Base-by-base conservation (phyloP, 257 asterid genomes). In the Eucommia ulmoides region DNA sequence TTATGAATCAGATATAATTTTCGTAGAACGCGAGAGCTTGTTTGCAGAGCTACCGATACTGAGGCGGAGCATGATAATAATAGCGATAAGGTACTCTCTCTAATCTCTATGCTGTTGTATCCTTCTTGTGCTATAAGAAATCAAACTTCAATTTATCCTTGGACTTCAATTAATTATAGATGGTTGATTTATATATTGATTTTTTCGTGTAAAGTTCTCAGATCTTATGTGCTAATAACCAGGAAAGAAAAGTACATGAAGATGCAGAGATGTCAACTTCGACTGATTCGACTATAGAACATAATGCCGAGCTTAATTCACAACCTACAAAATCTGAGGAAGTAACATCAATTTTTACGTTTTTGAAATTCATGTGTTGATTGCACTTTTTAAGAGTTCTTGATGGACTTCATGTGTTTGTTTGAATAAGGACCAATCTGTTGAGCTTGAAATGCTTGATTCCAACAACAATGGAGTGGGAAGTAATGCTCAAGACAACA, bases 11-110 rank as follows among this genome's bases (percentile, higher is more conserved):
- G 74, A 19, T 33, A 46, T 24, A 56, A 11, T 19, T 49, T 60
- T 58, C 63, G 83, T 68, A 57, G 78, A 52, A 67, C 69, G 63
- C 46, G 64, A 50, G 65, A 62, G 53, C 29, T 70, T 25, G 49
- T 69, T 56, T 71, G 91, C 74, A 77, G 75, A 69, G 53, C 50
- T 66, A 66, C 79, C 22, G 86, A 65, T 59, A 57, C 83, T 23
- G 87, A 76, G 41, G 49, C 41, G 12, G 92, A 79, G 44, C 78
- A 83, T 2, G 93, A 77, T 66, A 68, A 72, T 63, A 59, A 76
- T 51, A 66, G 69, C 26, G 85, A 73, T 12, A 72, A 76, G 84
- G 98, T 80, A 74, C 22, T 23, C 51, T 20, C 11, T 48, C 20
- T 24, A 6, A 42, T 42, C 1, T 42, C 9, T 16, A 42, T 42